Base-by-base conservation (phyloP, 140 eudicot genomes). In the Ambrosia hybrid region DNA sequence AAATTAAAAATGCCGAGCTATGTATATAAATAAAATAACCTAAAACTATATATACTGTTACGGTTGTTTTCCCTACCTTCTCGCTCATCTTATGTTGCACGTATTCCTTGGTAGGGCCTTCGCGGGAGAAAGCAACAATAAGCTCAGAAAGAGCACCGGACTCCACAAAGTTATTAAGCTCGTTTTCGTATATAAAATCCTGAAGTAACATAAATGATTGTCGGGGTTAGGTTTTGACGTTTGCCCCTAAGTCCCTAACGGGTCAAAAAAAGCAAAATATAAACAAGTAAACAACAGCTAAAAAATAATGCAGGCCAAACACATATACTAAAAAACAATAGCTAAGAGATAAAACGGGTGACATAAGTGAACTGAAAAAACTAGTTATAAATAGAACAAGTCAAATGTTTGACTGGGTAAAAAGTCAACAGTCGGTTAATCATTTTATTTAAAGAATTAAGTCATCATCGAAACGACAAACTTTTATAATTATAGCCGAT, bases 51-150 rank as follows among this genome's bases (percentile, higher is more conserved):
- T 55, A 57, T 51, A 51, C 39, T 33, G 43, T 34, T 7, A 52
- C 38, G n/a, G 37, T 59, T 59, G 6, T 39, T 45, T 33, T 21
- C 15, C 80, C 9, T 65, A 93, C 98, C 87, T 78, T 93, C 78
- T 88, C 82, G 15, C 63, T 73, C 98, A 93, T 90, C 76, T 93
- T 93, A 76, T 93, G 98, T 81, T 93, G 98, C 46, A 93, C 98
- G 26, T 93, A 93, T 82, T 93, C 94, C 84, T 93, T 93, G 33
- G 91, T 84, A 5, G 96, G 87, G 39, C 94, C 94, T 78, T 93
- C 97, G 10, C 98, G 96, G n/a, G 98, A 93, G 80, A 90, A 90
- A 1, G 98, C 97, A 67, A 90, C 80, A 62, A 90, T 73, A 58
- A 93, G 90, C 88, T 93, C 97, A 1, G 98, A 93, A 66, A 93